Conservation (phyloP, 2,329 filamentous ascomycete genomes). For the Fusarium gaditjirri region DNA sequence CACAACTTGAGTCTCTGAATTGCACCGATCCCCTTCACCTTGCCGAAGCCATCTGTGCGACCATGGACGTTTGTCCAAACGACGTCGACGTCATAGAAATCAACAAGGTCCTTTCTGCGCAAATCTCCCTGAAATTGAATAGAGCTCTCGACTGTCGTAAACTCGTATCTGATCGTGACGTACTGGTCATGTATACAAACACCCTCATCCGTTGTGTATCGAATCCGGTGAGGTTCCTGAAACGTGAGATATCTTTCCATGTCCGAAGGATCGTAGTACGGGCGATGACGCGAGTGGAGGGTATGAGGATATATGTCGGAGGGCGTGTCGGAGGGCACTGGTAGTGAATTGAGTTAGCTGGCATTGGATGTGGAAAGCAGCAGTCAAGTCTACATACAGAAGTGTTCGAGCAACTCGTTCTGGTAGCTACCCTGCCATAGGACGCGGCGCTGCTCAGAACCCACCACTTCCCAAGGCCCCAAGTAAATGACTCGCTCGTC, state of each 20-base stretch:
- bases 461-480: slow-evolving; percentile 64
- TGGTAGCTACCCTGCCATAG: slow-evolving; percentile 65
- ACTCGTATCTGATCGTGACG: slow-evolving; percentile 62
- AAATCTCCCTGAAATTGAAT: slow-evolving; percentile 62
- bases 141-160: slow-evolving; percentile 60
- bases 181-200: slow-evolving; percentile 60
- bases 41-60: slow-evolving; percentile 62
- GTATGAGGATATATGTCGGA: slow-evolving; percentile 60
- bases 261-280: slow-evolving; percentile 60
- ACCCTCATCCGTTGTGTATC: slow-evolving; percentile 60
- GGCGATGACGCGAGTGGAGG: slow-evolving; percentile 61
- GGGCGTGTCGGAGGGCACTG: slow-evolving; percentile 59
- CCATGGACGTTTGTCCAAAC: slow-evolving; percentile 62
- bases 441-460: slow-evolving; percentile 59
- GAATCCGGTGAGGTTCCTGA: slow-evolving; percentile 58
- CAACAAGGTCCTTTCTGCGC: slow-evolving; percentile 59
- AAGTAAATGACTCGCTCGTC: slow-evolving; percentile 63
- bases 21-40: slow-evolving; percentile 60
- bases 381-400: slow-evolving; percentile 51
- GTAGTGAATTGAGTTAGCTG: slow-evolving; percentile 12
- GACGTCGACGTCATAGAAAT: slow-evolving; percentile 64
- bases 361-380: not conserved
- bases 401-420: slow-evolving; percentile 63
- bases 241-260: slow-evolving; percentile 62
- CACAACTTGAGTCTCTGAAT: slow-evolving; percentile 65